phyloP scores from a whole-genome alignment of 2,329 filamentous ascomycete genomes.

The Cladophialophora psammophila region DNA sequence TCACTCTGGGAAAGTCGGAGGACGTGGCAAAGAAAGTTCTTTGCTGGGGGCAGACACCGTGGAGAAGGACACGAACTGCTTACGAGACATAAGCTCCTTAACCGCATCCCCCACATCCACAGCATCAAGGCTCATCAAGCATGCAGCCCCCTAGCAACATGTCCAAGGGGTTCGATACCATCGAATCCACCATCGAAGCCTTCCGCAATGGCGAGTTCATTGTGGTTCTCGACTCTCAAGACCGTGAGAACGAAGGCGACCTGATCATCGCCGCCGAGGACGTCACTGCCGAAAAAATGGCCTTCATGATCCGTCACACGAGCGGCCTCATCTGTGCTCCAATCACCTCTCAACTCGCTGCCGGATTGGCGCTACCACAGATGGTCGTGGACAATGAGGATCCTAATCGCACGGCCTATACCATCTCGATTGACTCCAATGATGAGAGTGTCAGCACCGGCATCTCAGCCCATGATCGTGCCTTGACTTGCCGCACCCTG shows the following conservation, averaged over 20 bases:
- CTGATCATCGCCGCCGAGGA: slow-evolving; percentile 90
- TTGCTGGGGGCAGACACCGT: neutral
- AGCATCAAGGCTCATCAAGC: neutral
- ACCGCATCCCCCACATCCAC: neutral
- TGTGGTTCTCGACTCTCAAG: slow-evolving; percentile 89
- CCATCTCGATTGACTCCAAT: slow-evolving; percentile 82
- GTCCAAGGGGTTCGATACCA: slow-evolving; percentile 43
- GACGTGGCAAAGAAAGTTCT: neutral
- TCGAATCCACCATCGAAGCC: slow-evolving; percentile 43
- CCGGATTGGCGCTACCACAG: slow-evolving; percentile 77
- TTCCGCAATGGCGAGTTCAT: slow-evolving; percentile 78
- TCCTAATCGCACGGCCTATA: slow-evolving; percentile 90
- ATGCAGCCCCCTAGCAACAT: slow-evolving; percentile 29
- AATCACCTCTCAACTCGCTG: slow-evolving; percentile 72
- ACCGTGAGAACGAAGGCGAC: slow-evolving; percentile 97
- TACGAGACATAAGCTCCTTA: slow-evolving; percentile 5
- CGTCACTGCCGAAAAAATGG: slow-evolving; percentile 88
- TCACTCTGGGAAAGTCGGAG: neutral
- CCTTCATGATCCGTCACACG: slow-evolving; percentile 91
- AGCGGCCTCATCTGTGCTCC: slow-evolving; percentile 92
- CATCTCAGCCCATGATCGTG: slow-evolving; percentile 87
- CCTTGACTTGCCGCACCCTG: slow-evolving; percentile 78
- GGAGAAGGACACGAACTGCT: neutral
- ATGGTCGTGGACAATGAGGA: slow-evolving; percentile 82
- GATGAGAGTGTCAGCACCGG: slow-evolving; percentile 80